Conservation (phyloP, 202 grass and related monocot genomes). For the Zizania palustris region DNA sequence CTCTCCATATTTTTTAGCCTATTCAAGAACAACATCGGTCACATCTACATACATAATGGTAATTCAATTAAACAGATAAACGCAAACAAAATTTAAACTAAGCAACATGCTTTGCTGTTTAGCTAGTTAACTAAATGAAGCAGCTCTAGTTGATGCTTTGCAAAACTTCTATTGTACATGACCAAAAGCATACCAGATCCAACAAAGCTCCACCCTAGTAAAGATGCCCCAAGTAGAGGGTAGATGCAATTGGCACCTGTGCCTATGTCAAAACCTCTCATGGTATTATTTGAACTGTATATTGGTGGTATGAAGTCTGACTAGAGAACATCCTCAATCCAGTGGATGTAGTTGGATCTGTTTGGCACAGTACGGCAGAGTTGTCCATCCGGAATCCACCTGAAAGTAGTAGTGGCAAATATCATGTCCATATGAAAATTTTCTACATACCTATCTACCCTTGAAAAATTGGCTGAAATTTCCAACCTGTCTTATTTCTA, state of each 20-base stretch:
- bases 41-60: conserved; percentile 69
- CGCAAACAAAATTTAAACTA: background rate
- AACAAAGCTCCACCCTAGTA: conserved; percentile 89
- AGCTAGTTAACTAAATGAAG: conserved; percentile 5
- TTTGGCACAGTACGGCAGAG: conserved; percentile 92
- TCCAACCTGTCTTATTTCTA: too few relatives aligned
- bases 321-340: conserved; percentile 88
- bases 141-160: background rate
- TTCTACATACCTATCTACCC: too few relatives aligned
- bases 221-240: conserved; percentile 87
- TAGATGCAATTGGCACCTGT: conserved; percentile 96
- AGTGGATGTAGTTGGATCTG: conserved; percentile 92
- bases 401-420: conserved; percentile 41
- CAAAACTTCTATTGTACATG: background rate
- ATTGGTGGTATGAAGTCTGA: conserved; percentile 66
- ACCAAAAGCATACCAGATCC: conserved; percentile 63
- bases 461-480: too few relatives aligned
- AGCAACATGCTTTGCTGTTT: conserved; percentile 30
- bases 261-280: conserved; percentile 87
- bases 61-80: background rate
- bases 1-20: conserved; percentile 89
- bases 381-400: conserved; percentile 94
- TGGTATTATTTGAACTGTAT: conserved; percentile 47
- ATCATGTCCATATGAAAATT: background rate
- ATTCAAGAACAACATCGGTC: conserved; percentile 82